A percentile compares a stretch with the other conserved stretches of the same genome.
These are phyloP conservation scores for Tylopilus vinaceipallidus DNA, from an alignment of 768 basidiomycete species.

Conservation along the genomic window DNA sequence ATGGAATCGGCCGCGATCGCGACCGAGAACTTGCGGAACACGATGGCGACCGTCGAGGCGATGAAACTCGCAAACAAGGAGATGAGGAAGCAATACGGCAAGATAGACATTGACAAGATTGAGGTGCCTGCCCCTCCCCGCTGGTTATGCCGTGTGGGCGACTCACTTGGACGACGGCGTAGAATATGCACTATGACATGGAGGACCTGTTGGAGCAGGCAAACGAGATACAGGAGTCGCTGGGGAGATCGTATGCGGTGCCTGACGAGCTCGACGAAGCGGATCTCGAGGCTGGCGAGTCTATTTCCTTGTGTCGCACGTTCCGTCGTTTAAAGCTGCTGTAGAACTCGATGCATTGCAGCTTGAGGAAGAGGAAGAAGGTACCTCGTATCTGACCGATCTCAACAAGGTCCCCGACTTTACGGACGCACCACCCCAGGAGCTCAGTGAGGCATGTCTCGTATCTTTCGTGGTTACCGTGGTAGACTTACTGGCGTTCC, in stretches of 20 bases:
- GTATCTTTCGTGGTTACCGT: background rate
- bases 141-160: too few relatives aligned
- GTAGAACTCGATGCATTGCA: conserved; percentile 91
- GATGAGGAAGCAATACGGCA: conserved; percentile 94
- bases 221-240: conserved; percentile 94
- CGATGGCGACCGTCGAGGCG: conserved; percentile 97
- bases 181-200: conserved; percentile 98
- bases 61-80: conserved; percentile 97
- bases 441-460: conserved; percentile 54
- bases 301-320: background rate
- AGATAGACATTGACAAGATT: conserved; percentile 97
- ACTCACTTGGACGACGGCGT: conserved; percentile 11
- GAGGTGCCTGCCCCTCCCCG: conserved; percentile 56
- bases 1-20: conserved; percentile 95
- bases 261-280: conserved; percentile 98
- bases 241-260: conserved; percentile 91
- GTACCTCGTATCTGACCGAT: conserved; percentile 83
- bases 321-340: conserved; percentile 1
- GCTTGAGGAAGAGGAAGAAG: conserved; percentile 91
- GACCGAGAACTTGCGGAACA: conserved; percentile 97
- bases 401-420: conserved; percentile 90
- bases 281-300: conserved; percentile 90
- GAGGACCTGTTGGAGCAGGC: conserved; percentile 95
- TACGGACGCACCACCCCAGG: conserved; percentile 82
- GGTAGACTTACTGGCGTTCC: background rate